Conservation (phyloP, 257 asterid genomes). For the Solanum clarkiae region DNA sequence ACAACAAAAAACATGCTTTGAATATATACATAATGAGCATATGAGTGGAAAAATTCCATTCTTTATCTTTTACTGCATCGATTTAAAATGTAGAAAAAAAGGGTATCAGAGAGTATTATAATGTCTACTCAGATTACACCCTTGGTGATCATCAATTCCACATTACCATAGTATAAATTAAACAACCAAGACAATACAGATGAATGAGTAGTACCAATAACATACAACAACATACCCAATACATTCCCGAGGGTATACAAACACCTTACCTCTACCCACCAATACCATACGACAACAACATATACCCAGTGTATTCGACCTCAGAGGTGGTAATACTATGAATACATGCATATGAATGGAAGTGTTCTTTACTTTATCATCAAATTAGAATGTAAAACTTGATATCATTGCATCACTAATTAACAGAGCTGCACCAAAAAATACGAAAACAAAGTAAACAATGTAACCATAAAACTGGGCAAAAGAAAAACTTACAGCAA, state of each 20-base stretch:
- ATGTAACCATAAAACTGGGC: background rate
- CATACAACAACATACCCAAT: too few relatives aligned
- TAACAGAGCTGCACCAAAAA: background rate
- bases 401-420: too few relatives aligned
- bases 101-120: background rate
- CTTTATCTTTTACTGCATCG: background rate
- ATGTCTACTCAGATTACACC: slow-evolving; percentile 5
- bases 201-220: background rate
- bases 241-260: too few relatives aligned
- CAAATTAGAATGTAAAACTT: too few relatives aligned
- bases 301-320: too few relatives aligned
- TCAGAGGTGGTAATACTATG: too few relatives aligned
- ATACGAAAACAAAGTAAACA: background rate
- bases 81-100: background rate
- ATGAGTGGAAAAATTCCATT: background rate
- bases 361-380: too few relatives aligned
- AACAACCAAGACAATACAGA: background rate
- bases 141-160: slow-evolving; percentile 44
- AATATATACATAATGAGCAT: background rate
- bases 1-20: background rate
- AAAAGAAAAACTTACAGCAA: slow-evolving; percentile 35
- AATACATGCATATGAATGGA: too few relatives aligned
- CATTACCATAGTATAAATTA: background rate
- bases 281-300: too few relatives aligned
- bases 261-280: too few relatives aligned